A percentile compares a stretch with the other conserved stretches of the same genome.
Conservation (phyloP, 305 asterid genomes). For the Rubia tinctorum region DNA sequence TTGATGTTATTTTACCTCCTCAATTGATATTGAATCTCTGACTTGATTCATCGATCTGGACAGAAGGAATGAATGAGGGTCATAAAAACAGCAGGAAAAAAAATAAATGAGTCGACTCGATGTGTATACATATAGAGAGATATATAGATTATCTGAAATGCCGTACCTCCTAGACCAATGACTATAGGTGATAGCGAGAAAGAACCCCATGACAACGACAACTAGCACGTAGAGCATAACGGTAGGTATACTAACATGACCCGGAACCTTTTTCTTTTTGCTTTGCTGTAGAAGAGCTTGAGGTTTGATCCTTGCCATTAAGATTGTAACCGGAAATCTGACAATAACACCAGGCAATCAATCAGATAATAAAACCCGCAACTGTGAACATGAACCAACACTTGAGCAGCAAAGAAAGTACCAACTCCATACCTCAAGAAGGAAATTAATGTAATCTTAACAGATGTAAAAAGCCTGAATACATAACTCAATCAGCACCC, state of each 20-base stretch:
- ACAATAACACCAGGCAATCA: neutral
- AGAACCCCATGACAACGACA: conserved; percentile 46
- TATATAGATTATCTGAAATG: neutral
- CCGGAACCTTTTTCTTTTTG: conserved; percentile 85
- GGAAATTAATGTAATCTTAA: neutral
- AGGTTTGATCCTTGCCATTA: conserved; percentile 96
- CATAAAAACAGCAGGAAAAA: conserved; percentile 7
- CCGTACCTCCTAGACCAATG: conserved; percentile 62
- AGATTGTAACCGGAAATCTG: conserved; percentile 1
- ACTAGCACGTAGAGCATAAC: conserved; percentile 31
- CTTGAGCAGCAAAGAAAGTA: neutral
- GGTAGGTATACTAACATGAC: conserved; percentile 40
- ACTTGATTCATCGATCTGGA: conserved; percentile 38
- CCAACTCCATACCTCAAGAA: neutral
- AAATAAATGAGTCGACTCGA: neutral
- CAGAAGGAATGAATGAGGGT: conserved; percentile 15
- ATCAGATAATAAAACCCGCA: neutral
- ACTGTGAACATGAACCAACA: neutral
- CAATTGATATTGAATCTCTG: conserved; percentile 34
- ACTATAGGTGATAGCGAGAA: conserved; percentile 61
- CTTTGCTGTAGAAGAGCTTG: conserved; percentile 93
- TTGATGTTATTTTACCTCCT: conserved; percentile 47
- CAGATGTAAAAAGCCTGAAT: neutral
- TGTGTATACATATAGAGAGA: neutral
- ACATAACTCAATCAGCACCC: neutral